Evolutionary conservation across 148 eudicot species (phyloP).

Genomic region (Chenopodium album): DNA sequence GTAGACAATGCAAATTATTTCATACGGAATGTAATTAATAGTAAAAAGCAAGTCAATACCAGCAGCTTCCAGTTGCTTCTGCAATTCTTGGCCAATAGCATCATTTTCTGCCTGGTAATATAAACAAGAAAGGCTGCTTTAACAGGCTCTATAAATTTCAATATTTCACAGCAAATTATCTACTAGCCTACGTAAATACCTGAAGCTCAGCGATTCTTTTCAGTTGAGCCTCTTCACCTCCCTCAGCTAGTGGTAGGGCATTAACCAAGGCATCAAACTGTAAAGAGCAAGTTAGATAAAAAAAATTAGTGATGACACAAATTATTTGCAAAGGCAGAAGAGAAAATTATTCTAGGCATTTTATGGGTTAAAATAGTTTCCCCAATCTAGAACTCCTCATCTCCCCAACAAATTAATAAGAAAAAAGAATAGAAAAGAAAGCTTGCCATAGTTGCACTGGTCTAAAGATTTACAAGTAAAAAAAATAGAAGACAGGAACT

Average conservation of each 20-base stretch:
- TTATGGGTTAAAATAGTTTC: not conserved
- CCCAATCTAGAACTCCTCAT: not conserved
- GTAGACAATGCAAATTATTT: not conserved
- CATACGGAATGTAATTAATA: too few relatives aligned
- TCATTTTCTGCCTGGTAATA: constrained; percentile 81
- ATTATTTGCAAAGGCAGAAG: not conserved
- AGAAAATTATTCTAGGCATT: not conserved
- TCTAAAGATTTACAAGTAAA: not conserved
- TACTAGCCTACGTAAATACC: constrained; percentile 36
- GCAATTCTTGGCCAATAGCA: constrained; percentile 87
- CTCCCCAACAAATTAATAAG: too few relatives aligned
- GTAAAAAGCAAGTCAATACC: constrained; percentile 40
- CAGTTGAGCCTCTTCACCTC: constrained; percentile 97
- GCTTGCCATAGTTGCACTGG: not conserved
- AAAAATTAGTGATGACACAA: not conserved
- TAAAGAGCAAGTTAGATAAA: not conserved
- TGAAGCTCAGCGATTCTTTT: constrained; percentile 91
- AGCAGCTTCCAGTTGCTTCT: constrained; percentile 90
- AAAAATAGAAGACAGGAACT: not conserved
- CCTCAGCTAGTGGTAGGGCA: constrained; percentile 87
- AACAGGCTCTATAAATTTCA: not conserved
- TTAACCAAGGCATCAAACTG: constrained; percentile 97
- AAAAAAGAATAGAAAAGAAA: not conserved
- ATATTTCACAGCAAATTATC: not conserved
- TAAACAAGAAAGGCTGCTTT: not conserved